Evolutionary conservation across 1,139 yeast genomes (phyloP).

Genomic region (Saccharomyces uvarum): DNA sequence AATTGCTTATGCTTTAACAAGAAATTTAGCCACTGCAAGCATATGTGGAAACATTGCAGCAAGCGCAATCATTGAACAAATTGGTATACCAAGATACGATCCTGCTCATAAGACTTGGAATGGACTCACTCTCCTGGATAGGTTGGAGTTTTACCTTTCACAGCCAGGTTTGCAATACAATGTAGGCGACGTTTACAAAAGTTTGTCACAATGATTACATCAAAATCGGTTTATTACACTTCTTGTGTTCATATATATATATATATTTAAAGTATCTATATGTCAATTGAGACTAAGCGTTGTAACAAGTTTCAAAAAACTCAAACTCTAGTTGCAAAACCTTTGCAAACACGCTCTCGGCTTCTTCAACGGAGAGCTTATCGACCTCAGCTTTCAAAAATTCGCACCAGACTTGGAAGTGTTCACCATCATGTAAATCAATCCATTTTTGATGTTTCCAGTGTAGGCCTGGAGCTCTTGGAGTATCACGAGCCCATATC

Average conservation of each 20-base stretch:
- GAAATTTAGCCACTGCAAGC: constrained; percentile 50
- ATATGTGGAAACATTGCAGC: constrained; percentile 71
- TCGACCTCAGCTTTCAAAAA: constrained; percentile 42
- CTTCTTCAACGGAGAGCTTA: constrained; percentile 31
- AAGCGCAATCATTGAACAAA: constrained; percentile 67
- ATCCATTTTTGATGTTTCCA: constrained; percentile 49
- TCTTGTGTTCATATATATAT: not conserved
- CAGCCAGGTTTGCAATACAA: constrained; percentile 8
- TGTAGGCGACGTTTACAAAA: constrained; percentile 7
- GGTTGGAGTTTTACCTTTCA: constrained; percentile 18
- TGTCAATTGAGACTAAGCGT: constrained; percentile 14
- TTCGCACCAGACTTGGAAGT: constrained; percentile 41
- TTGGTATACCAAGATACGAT: constrained; percentile 55
- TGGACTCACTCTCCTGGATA: constrained; percentile 32
- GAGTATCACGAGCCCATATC: constrained; percentile 42
- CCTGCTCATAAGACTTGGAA: constrained; percentile 46
- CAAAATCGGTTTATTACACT: not conserved
- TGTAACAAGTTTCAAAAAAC: constrained; percentile 44
- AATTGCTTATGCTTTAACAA: constrained; percentile 47
- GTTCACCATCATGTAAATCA: constrained; percentile 42
- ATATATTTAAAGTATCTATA: not conserved
- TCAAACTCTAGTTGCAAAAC: constrained; percentile 37
- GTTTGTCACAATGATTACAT: constrained; percentile 2
- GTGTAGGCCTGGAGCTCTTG: constrained; percentile 30
- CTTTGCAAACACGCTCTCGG: constrained; percentile 34